These are phyloP conservation scores for Grosmannia huntii DNA, from an alignment of 2,329 filamentous ascomycete species.

Conservation along the genomic window DNA sequence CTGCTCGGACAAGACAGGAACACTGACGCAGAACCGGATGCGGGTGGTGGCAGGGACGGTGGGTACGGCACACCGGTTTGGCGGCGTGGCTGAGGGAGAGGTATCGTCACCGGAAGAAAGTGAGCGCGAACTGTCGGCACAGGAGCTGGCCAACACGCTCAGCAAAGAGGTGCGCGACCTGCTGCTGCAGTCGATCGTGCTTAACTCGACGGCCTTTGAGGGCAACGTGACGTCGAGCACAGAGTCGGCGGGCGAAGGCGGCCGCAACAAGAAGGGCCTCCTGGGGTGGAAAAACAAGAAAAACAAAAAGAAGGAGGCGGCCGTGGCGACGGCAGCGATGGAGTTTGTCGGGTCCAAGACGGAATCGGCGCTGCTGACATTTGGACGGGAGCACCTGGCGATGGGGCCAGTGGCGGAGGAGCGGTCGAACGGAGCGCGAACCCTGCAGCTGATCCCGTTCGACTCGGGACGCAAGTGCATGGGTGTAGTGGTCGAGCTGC, in stretches of 20 bases:
- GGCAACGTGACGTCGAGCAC: conserved; percentile 39
- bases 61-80: conserved; percentile 43
- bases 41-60: conserved; percentile 49
- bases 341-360: conserved; percentile 69
- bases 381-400: conserved; percentile 52
- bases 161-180: conserved; percentile 35
- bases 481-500: conserved; percentile 43
- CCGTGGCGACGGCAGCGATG: conserved; percentile 15
- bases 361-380: conserved; percentile 59
- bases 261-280: not conserved
- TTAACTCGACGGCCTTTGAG: conserved; percentile 66
- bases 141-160: conserved; percentile 35
- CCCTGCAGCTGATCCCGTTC: conserved; percentile 59
- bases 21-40: conserved; percentile 57
- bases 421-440: conserved; percentile 34
- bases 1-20: conserved; percentile 57
- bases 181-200: conserved; percentile 44
- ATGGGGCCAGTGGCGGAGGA: conserved; percentile 54
- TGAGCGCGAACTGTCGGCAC: conserved; percentile 25
- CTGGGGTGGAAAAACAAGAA: not conserved
- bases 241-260: not conserved
- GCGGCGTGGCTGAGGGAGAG: conserved; percentile 17
- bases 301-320: not conserved
- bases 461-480: conserved; percentile 66
- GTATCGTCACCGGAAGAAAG: conserved; percentile 4